phyloP scores from a whole-genome alignment of 352 stramenopile species.

The Phytophthora kernoviae region DNA sequence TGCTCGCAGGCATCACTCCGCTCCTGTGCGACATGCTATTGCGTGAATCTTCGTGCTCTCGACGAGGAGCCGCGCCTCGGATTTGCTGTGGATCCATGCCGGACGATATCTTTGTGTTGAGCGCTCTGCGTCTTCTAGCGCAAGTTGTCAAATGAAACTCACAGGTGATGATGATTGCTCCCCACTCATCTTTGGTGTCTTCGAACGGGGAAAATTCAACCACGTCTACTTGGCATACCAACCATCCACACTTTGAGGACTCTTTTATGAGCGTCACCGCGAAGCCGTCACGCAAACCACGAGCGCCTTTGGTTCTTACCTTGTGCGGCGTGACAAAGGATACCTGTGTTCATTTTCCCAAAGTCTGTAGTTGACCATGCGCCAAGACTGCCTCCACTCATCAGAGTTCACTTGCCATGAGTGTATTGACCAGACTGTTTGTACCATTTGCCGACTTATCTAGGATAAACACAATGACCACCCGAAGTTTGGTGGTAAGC shows the following conservation, averaged over 20 bases:
- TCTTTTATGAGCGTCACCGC: constrained; percentile 24
- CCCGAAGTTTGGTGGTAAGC: too few relatives aligned
- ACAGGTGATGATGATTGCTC: neutral
- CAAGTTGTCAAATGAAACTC: constrained; percentile 14
- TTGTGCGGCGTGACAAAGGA: neutral
- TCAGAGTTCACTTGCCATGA: too few relatives aligned
- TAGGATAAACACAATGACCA: too few relatives aligned
- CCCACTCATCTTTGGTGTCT: constrained; percentile 15
- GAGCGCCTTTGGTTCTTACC: neutral
- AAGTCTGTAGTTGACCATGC: too few relatives aligned
- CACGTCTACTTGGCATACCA: constrained; percentile 12
- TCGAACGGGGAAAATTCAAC: constrained; percentile 11
- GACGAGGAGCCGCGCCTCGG: constrained; percentile 3
- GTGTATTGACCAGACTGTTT: too few relatives aligned
- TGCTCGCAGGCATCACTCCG: constrained; percentile 25
- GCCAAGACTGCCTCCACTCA: too few relatives aligned
- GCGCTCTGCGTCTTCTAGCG: constrained; percentile 3
- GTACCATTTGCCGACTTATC: too few relatives aligned
- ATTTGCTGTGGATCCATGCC: constrained; percentile 10
- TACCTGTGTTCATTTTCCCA: neutral
- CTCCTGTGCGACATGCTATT: constrained; percentile 15
- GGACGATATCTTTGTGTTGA: neutral
- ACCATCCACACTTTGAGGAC: constrained; percentile 5
- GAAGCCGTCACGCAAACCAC: too few relatives aligned
- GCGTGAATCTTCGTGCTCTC: constrained; percentile 14